Base-by-base conservation (phyloP, 1,284 basidiomycete species). In the Trametes polyzona region DNA sequence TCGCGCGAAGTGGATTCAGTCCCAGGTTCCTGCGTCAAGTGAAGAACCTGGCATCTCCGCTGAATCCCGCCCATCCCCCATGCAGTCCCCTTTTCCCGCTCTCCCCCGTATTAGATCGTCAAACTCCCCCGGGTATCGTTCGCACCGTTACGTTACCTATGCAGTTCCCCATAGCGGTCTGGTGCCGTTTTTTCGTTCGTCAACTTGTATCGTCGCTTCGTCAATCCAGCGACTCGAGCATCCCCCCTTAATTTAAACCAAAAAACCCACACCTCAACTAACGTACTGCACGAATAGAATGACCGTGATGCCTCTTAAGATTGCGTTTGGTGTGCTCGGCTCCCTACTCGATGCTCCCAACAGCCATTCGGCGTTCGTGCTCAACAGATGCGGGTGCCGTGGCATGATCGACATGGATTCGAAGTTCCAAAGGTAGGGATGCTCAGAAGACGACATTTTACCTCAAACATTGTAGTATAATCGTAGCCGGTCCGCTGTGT, bases 181-280 rank as follows among this genome's bases (percentile, higher is more conserved):
- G 79, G 80, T 76, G 76, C 71, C 76, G 74, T 79, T 78, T 76
- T 29, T 66, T 70, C 67, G 70, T 67, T 67, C 73, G 70, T 74
- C 73, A 74, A 70, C 68, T 76, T 70, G 74, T 73, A 65, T 56
- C 44, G 66, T 66, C 64, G 65, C 65, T 68, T 64, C 64, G 58
- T 73, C 71, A 71, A 71, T 68, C 59, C 54, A 62, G 76, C 70
- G 75, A 70, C 69, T 55, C 60, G 39, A 53, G 37, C 24, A 42
- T 23, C 43, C 17, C 43, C 35, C n/a, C 52, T 30, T 46, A 62
- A 50, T 58, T 35, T 54, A 52, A 24, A 49, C 21, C n/a, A n/a
- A 29, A 47, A 57, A 57, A 60, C 19, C 40, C 51, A 39, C 23
- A 50, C 52, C 47, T 39, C 3, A n/a, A 42, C 42, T 63, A 58